phyloP scores from a whole-genome alignment of 2,329 filamentous ascomycete species.

The Calonectria crousiana region DNA sequence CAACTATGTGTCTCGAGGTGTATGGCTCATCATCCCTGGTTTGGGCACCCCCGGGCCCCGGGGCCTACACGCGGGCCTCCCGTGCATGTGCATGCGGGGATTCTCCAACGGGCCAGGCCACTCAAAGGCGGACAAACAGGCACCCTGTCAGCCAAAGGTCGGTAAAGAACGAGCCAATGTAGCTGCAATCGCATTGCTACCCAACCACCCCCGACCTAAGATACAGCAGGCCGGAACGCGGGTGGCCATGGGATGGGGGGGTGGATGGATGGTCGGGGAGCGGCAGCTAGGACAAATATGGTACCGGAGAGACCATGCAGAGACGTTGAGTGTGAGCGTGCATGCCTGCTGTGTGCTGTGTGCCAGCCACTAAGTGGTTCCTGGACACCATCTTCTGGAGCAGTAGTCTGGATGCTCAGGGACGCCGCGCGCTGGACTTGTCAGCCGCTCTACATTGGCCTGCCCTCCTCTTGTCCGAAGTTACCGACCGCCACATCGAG shows the following conservation, averaged over 20 bases:
- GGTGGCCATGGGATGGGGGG: constrained; percentile 9
- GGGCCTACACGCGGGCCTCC: constrained; percentile 42
- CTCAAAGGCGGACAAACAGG: constrained; percentile 33
- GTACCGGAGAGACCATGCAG: constrained; percentile 13
- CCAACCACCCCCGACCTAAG: constrained; percentile 39
- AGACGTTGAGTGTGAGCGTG: constrained; percentile 1
- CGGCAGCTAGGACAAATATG: constrained; percentile 26
- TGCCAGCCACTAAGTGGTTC: constrained; percentile 11
- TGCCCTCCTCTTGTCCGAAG: neutral
- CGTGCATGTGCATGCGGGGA: constrained; percentile 42
- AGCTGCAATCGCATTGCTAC: constrained; percentile 47
- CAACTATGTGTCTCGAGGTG: constrained; percentile 45
- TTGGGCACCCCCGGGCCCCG: constrained; percentile 40
- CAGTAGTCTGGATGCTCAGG: constrained; percentile 6
- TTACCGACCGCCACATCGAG: neutral
- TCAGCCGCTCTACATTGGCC: constrained; percentile 8
- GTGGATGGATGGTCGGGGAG: constrained; percentile 22
- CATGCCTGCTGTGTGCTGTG: neutral
- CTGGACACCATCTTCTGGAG: constrained; percentile 13
- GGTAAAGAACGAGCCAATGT: constrained; percentile 32
- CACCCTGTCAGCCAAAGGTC: constrained; percentile 31
- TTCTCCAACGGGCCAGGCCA: constrained; percentile 37
- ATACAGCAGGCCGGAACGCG: constrained; percentile 11
- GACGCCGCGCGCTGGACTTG: constrained; percentile 14
- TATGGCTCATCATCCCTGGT: constrained; percentile 45